A percentile compares a stretch with the other conserved stretches of the same genome.
phyloP scores from a whole-genome alignment of 208 protist species.

The Leishmania arabica region DNA sequence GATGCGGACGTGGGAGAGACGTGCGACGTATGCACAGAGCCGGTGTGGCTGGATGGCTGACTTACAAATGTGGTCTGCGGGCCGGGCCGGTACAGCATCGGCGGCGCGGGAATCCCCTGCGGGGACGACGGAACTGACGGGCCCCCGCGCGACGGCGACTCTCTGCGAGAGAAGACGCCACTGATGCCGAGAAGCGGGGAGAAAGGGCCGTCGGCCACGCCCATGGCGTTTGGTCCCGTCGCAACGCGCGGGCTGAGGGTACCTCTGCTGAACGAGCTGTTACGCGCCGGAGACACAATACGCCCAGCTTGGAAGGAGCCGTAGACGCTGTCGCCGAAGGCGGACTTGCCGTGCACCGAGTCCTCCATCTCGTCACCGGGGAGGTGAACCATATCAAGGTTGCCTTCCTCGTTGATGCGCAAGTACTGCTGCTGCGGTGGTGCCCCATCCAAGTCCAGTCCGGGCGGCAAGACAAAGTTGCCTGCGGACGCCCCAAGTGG shows the following conservation, averaged over 20 bases:
- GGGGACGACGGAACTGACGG: conserved; percentile 20
- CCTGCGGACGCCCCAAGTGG: conserved; percentile 66
- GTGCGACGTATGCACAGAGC: conserved; percentile 25
- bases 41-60: conserved; percentile 16
- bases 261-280: conserved; percentile 47
- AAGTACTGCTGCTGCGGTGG: conserved; percentile 70
- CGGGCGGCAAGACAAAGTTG: conserved; percentile 73
- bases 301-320: conserved; percentile 35
- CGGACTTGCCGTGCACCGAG: conserved; percentile 30
- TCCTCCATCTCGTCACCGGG: conserved; percentile 70
- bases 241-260: conserved; percentile 29
- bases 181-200: conserved; percentile 33
- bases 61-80: conserved; percentile 5
- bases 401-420: conserved; percentile 82
- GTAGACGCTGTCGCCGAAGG: conserved; percentile 44
- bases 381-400: conserved; percentile 71
- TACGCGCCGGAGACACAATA: conserved; percentile 40
- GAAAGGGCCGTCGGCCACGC: conserved; percentile 20
- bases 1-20: conserved; percentile 22
- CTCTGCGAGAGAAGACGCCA: conserved; percentile 37
- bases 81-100: conserved; percentile 23
- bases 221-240: conserved; percentile 3
- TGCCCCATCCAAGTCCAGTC: conserved; percentile 32
- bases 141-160: conserved; percentile 53
- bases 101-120: conserved; percentile 34